Conservation (phyloP, 179 eudicot species). For the Nepenthes alata region DNA sequence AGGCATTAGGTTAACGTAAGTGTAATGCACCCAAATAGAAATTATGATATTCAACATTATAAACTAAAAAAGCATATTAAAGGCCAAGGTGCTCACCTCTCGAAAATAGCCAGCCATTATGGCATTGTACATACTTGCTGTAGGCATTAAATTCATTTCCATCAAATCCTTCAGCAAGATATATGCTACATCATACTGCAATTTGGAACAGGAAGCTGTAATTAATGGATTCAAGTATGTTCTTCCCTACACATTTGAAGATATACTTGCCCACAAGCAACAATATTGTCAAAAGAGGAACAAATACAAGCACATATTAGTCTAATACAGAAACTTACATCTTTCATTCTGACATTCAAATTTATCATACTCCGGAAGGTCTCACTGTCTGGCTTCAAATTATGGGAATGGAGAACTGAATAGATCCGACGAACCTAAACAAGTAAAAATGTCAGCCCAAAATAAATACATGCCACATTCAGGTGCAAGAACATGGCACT, state of each 20-base stretch:
- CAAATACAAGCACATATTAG: not conserved
- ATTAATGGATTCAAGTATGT: not conserved
- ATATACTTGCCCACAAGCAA: not conserved
- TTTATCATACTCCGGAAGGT: constrained; percentile 66
- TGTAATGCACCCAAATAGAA: not conserved
- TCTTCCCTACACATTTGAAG: not conserved
- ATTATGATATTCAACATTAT: not conserved
- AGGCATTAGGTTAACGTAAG: too few relatives aligned
- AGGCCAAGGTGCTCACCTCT: constrained; percentile 40
- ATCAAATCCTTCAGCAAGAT: constrained; percentile 47
- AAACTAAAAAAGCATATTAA: not conserved
- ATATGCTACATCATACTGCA: constrained; percentile 69
- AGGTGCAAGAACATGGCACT: constrained; percentile 2
- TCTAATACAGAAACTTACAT: constrained; percentile 43
- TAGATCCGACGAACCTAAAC: constrained; percentile 64
- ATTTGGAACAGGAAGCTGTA: constrained; percentile 1
- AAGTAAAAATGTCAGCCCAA: constrained; percentile 5
- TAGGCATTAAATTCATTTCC: constrained; percentile 35
- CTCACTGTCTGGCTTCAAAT: constrained; percentile 48
- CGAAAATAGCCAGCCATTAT: constrained; percentile 69
- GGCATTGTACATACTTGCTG: constrained; percentile 60
- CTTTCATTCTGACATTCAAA: constrained; percentile 64
- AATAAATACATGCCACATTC: not conserved
- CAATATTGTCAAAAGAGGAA: not conserved
- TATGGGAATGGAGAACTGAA: constrained; percentile 32